Percentiles rank a stretch among this genome's conserved stretches.
Evolutionary conservation across 176 grass and related monocot species (phyloP).

Genomic region (Triticum monococcum): DNA sequence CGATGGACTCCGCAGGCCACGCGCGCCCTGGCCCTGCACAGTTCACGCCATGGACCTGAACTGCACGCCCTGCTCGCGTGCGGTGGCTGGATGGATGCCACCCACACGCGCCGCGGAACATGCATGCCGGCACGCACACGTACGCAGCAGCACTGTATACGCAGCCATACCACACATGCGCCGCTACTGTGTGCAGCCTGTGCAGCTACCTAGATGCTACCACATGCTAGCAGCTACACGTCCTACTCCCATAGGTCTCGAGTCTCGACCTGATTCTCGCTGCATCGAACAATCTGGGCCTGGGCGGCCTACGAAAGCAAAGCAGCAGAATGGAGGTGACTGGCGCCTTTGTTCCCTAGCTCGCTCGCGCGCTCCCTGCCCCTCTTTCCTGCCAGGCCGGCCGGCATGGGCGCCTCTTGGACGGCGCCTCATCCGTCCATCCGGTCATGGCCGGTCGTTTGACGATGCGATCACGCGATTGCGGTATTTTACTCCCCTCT

Average conservation of each 20-base stretch:
- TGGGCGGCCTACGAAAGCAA: slow-evolving; percentile 25
- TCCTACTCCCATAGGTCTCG: background rate
- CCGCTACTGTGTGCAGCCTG: background rate
- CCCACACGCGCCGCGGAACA: background rate
- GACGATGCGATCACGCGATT: background rate
- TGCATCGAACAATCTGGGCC: background rate
- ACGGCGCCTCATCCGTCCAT: background rate
- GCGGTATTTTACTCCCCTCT: background rate
- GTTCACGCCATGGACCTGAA: background rate
- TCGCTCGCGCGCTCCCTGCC: background rate
- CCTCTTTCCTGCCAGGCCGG: background rate
- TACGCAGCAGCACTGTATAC: background rate
- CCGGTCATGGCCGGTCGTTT: background rate
- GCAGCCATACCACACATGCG: background rate
- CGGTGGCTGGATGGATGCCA: background rate
- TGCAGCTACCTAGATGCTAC: slow-evolving; percentile 12
- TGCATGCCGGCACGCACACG: slow-evolving; percentile 1
- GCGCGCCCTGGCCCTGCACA: background rate
- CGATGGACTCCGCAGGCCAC: background rate
- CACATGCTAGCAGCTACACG: background rate
- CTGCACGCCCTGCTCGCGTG: background rate
- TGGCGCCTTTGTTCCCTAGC: slow-evolving; percentile 23
- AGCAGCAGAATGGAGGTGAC: slow-evolving; percentile 34
- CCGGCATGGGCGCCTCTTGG: slow-evolving; percentile 32
- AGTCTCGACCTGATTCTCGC: background rate